Base-by-base conservation (phyloP, 805 yeast genomes). In the Barnettozyma salicaria region DNA sequence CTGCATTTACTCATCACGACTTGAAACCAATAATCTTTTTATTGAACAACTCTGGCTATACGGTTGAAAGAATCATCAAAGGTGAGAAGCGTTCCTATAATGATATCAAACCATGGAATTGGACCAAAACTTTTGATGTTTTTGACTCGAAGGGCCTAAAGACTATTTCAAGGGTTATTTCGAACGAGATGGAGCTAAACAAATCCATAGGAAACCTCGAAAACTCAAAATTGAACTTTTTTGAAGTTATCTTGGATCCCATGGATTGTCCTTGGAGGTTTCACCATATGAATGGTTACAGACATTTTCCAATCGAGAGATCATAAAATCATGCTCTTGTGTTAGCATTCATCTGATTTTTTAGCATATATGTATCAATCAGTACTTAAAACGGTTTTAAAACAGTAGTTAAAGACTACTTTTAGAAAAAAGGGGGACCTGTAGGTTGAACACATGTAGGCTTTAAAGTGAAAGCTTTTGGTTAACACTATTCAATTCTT, bases 21-120 rank as follows among this genome's bases (percentile, higher is more conserved):
- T 66, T 81, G 28, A 73, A 72, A 25, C 86, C 95, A 17, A 74
- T 80, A 28, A 70, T 89, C 19, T 72, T 88, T 48, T 60, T 89
- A 36, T 64, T 87, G 61, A 89, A 89, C 62, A 89, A 89, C 60
- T 72, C 73, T 40, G 97, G 97, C 2, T 89, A 89, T 63, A 81
- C 96, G 0, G 87, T 89, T 34, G 97, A 89, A 64, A 74, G 96
- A 56, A 74, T 80, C 18, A 84, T 89, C 48, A 74, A 78, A 54
- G 97, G 96, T 5, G 81, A 86, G 20, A 63, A 72, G 19, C 74
- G 85, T 55, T 60, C 71, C 1, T 89, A 88, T 59, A 89, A 89
- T 58, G 96, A 88, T 50, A 80, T 89, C 41, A 75, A 80, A 56
- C 80, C 81, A 28, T 89, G 96, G 96, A 67, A 80, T 44, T 88